Evolutionary conservation across 805 yeast genomes (phyloP).

Genomic region (Nakazawaea pomicola): DNA sequence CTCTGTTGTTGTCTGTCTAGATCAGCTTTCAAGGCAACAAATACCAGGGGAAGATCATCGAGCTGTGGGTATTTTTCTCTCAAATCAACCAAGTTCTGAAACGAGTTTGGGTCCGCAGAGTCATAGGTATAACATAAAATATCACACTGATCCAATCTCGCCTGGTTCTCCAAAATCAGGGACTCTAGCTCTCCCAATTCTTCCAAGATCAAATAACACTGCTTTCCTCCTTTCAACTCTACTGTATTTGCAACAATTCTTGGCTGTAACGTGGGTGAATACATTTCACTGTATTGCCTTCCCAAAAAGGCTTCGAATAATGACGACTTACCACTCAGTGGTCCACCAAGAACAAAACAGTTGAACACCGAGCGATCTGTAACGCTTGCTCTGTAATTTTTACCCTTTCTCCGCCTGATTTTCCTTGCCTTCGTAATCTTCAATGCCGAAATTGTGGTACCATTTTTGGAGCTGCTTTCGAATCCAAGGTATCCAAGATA

Average conservation of each 20-base stretch:
- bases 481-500: conserved; percentile 90
- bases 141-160: conserved; percentile 78
- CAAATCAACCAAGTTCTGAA: conserved; percentile 74
- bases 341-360: conserved; percentile 82
- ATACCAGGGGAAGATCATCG: conserved; percentile 71
- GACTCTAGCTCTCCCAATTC: conserved; percentile 86
- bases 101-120: conserved; percentile 93
- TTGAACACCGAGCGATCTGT: conserved; percentile 87
- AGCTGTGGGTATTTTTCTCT: conserved; percentile 52
- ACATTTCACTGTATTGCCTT: conserved; percentile 61
- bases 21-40: conserved; percentile 93
- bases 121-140: conserved; percentile 88
- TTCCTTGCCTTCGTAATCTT: conserved; percentile 81
- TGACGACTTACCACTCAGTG: conserved; percentile 84
- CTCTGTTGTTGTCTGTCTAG: conserved; percentile 94
- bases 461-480: conserved; percentile 32
- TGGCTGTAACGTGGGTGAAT: conserved; percentile 80
- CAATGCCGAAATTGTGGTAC: conserved; percentile 45
- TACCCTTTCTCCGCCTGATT: conserved; percentile 59
- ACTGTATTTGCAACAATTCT: conserved; percentile 86
- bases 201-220: conserved; percentile 85
- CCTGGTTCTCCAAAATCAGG: conserved; percentile 68
- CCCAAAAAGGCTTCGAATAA: conserved; percentile 77
- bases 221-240: conserved; percentile 92
- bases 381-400: conserved; percentile 60